Conservation (phyloP, 176 grass and related monocot species). For the Carex kokanica region DNA sequence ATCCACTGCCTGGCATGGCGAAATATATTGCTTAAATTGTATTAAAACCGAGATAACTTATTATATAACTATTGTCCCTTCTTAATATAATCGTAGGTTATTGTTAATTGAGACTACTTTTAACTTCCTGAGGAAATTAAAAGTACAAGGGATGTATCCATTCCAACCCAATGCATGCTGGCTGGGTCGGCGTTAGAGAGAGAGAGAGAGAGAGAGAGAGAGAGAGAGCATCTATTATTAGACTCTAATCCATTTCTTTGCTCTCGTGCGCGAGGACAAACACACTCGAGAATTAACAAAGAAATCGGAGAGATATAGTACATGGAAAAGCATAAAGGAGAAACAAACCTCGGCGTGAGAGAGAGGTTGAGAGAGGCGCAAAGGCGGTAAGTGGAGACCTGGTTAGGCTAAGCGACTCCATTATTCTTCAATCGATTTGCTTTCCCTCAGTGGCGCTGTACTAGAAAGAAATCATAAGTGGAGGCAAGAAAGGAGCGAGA, state of each 20-base stretch:
- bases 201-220: neutral
- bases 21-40: neutral
- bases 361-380: neutral
- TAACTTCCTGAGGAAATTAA: neutral
- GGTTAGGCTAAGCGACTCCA: constrained; percentile 7
- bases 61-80: neutral
- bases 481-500: neutral
- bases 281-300: neutral
- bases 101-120: neutral
- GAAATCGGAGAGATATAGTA: neutral
- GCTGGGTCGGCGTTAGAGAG: too few relatives aligned
- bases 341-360: constrained; percentile 12
- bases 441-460: neutral
- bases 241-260: too few relatives aligned
- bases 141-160: neutral
- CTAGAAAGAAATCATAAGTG: neutral
- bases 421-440: neutral
- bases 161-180: neutral
- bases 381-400: constrained; percentile 1
- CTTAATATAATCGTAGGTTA: neutral
- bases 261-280: neutral
- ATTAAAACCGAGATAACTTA: neutral
- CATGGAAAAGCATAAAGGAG: neutral
- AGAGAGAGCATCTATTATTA: neutral
- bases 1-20: neutral